Evolutionary conservation across 306 rosid genomes (phyloP).

Genomic region (Geum urbanum): DNA sequence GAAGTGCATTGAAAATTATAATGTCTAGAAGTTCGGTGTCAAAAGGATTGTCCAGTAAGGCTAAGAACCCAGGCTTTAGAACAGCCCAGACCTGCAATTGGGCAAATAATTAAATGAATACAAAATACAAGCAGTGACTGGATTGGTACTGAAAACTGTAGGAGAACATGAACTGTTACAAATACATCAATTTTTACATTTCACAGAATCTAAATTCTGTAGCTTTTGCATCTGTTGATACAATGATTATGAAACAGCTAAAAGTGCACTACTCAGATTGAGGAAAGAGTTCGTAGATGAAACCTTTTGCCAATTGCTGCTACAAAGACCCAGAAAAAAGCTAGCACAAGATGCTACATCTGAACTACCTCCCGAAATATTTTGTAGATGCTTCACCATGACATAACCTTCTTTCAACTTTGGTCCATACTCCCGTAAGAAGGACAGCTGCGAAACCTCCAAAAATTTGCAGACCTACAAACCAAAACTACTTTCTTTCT

Average conservation of each 20-base stretch:
- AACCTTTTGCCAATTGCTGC: conserved; percentile 49
- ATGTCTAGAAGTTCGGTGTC: conserved; percentile 40
- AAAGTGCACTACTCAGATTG: not conserved
- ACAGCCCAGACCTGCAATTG: conserved; percentile 50
- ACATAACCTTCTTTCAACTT: conserved; percentile 55
- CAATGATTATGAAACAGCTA: not conserved
- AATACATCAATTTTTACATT: not conserved
- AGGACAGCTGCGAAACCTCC: conserved; percentile 56
- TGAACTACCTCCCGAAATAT: conserved; percentile 27
- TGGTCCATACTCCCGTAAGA: conserved; percentile 41
- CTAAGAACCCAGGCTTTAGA: conserved; percentile 50
- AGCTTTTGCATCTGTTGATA: not conserved
- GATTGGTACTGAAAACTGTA: not conserved
- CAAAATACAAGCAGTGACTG: not conserved
- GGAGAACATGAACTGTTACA: not conserved
- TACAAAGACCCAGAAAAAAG: conserved; percentile 25
- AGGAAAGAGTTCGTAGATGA: conserved; percentile 6
- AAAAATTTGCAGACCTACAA: conserved; percentile 49
- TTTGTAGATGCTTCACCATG: conserved; percentile 46
- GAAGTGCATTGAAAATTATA: conserved; percentile 35
- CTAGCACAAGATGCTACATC: conserved; percentile 26
- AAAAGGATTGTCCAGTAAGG: conserved; percentile 43
- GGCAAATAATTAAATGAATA: not conserved
- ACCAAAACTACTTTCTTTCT: conserved; percentile 3
- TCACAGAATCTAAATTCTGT: not conserved